phyloP scores from a whole-genome alignment of 148 eudicot genomes.

The Suaeda aralocaspica region DNA sequence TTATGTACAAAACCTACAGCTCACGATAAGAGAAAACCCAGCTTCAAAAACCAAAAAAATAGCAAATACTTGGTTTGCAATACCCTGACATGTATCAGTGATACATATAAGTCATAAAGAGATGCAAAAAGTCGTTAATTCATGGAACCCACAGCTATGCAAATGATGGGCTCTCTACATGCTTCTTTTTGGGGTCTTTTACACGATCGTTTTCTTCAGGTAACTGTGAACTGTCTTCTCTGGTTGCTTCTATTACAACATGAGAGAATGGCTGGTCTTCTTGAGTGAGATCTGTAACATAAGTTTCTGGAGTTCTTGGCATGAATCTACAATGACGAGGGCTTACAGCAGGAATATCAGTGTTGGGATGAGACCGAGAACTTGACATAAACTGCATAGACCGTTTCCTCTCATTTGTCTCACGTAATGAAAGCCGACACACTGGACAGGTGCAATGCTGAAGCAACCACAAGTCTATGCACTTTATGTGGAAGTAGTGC shows the following conservation, averaged over 20 bases:
- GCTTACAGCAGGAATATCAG: slow-evolving; percentile 27
- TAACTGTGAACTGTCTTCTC: slow-evolving; percentile 20
- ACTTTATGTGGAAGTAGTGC: slow-evolving; percentile 67
- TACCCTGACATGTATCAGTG: neutral
- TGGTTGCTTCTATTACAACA: slow-evolving; percentile 23
- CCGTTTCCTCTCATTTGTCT: slow-evolving; percentile 54
- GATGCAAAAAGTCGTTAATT: neutral
- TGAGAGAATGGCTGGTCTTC: slow-evolving; percentile 29
- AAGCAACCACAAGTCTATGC: slow-evolving; percentile 84
- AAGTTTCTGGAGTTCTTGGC: slow-evolving; percentile 32
- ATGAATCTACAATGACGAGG: slow-evolving; percentile 34
- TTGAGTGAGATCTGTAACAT: slow-evolving; percentile 26
- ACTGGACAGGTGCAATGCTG: slow-evolving; percentile 91
- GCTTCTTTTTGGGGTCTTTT: slow-evolving; percentile 35
- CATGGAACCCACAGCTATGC: slow-evolving; percentile 18
- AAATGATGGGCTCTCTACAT: slow-evolving; percentile 51
- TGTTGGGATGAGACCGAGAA: slow-evolving; percentile 42
- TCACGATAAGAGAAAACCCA: slow-evolving; percentile 6
- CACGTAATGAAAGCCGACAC: slow-evolving; percentile 78
- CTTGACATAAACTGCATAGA: slow-evolving; percentile 70
- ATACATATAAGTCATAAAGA: too few species aligned
- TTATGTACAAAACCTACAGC: slow-evolving; percentile 29
- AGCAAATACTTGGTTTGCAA: slow-evolving; percentile 3
- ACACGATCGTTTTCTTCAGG: slow-evolving; percentile 23
- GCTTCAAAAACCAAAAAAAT: slow-evolving; percentile 5